A percentile compares a stretch with the other conserved stretches of the same genome.
phyloP scores from a whole-genome alignment of 495 filamentous ascomycete genomes.

The Lichina pygmaea region DNA sequence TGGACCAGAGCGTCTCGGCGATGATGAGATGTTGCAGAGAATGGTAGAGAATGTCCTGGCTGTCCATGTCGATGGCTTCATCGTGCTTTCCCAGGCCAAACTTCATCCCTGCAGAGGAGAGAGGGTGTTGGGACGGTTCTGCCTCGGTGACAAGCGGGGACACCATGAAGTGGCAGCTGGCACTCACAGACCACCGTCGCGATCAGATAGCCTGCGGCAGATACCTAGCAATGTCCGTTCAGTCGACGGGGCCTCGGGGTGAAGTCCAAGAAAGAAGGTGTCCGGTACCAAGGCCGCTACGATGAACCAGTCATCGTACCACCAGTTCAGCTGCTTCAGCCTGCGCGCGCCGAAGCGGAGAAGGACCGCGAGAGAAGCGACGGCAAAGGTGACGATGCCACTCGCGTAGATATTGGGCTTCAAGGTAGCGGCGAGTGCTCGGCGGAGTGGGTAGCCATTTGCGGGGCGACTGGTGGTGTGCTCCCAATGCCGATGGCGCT shows the following conservation, averaged over 20 bases:
- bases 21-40: conserved; percentile 2
- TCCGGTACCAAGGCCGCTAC: conserved; percentile 1
- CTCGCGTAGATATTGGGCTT: conserved; percentile 4
- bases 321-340: conserved; percentile 2
- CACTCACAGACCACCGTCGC: neutral
- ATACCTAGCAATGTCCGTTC: neutral
- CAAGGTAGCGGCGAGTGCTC: neutral
- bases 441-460: no score
- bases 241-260: neutral
- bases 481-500: no score
- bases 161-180: neutral
- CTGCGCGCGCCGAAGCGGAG: conserved; percentile 3
- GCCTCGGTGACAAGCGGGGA: neutral
- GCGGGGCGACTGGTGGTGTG: no score
- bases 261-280: neutral
- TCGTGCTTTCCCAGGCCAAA: conserved; percentile 2
- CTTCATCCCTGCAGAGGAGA: conserved; percentile 1
- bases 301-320: conserved; percentile 4
- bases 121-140: neutral
- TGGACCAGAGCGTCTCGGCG: conserved; percentile 3
- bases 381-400: conserved; percentile 3
- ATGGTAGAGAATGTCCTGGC: neutral
- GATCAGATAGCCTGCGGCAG: neutral
- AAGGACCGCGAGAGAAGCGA: conserved; percentile 1
- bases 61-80: neutral